phyloP scores from a whole-genome alignment of 352 stramenopile species.

The Phytophthora parvispora region DNA sequence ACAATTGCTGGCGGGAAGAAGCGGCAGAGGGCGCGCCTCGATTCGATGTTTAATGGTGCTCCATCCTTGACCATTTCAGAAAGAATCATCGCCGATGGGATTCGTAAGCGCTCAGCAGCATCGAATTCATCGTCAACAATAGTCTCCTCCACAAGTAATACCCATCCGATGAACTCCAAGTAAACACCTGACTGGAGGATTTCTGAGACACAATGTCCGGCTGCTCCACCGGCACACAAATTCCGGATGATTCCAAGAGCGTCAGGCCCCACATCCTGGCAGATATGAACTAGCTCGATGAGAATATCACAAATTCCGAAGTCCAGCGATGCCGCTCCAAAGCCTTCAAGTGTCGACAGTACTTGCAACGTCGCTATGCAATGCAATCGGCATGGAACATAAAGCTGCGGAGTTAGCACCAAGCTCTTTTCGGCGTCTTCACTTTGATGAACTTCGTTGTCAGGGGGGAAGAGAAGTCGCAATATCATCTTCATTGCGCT shows the following conservation, averaged over 20 bases:
- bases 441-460: constrained; percentile 81
- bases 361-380: constrained; percentile 67
- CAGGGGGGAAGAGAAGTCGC: constrained; percentile 76
- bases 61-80: constrained; percentile 64
- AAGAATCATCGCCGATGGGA: constrained; percentile 74
- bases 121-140: constrained; percentile 76
- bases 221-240: constrained; percentile 60
- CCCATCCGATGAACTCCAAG: constrained; percentile 84
- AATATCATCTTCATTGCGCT: constrained; percentile 82
- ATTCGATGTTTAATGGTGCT: constrained; percentile 59
- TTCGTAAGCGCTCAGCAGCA: constrained; percentile 58
- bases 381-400: constrained; percentile 68
- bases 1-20: constrained; percentile 81
- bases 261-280: constrained; percentile 60
- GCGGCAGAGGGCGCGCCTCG: constrained; percentile 58
- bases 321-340: constrained; percentile 57
- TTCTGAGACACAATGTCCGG: constrained; percentile 57
- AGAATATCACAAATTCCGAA: constrained; percentile 84
- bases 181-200: constrained; percentile 82
- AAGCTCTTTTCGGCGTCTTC: constrained; percentile 62
- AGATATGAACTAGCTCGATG: constrained; percentile 79
- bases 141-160: constrained; percentile 70
- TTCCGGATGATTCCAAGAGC: constrained; percentile 75
- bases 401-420: constrained; percentile 67
- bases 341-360: constrained; percentile 65